Conservation (phyloP, 164 flowering plant species). For the Macadamia integrifolia region DNA sequence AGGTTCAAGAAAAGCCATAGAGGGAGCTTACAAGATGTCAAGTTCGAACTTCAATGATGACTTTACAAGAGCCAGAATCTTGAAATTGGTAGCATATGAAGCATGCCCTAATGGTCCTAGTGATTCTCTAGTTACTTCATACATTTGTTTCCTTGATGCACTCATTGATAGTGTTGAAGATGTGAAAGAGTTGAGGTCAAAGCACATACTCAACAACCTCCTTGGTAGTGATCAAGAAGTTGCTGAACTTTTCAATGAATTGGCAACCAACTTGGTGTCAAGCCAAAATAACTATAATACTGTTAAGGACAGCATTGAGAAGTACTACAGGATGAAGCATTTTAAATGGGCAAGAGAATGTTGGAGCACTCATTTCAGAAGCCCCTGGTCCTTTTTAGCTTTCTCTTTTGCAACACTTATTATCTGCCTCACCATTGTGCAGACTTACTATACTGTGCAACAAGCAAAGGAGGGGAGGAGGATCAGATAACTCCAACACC, state of each 20-base stretch:
- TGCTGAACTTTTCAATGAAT: conserved; percentile 11
- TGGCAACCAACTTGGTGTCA: not conserved
- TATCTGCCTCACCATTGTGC: too few species aligned
- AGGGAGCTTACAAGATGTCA: not conserved
- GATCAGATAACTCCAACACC: too few species aligned
- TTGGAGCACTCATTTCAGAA: conserved; percentile 1
- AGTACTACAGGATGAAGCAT: not conserved
- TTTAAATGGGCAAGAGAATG: not conserved
- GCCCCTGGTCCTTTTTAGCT: conserved; percentile 3
- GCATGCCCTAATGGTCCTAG: not conserved
- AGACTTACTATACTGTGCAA: too few species aligned
- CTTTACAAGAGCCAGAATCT: not conserved
- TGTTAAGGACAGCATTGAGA: conserved; percentile 1
- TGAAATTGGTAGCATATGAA: conserved; percentile 10
- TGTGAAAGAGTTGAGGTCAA: conserved; percentile 8
- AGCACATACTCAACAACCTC: conserved; percentile 6
- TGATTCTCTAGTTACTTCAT: conserved; percentile 5
- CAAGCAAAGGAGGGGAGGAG: too few species aligned
- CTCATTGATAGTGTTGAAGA: conserved; percentile 10
- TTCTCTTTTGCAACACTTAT: too few species aligned
- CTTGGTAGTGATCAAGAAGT: conserved; percentile 13
- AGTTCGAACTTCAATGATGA: not conserved
- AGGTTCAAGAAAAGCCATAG: not conserved
- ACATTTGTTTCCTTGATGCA: conserved; percentile 15
- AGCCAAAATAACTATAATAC: not conserved